These are phyloP conservation scores for Murraya koenigii DNA, from an alignment of 345 rosid genomes.

Conservation along the genomic window DNA sequence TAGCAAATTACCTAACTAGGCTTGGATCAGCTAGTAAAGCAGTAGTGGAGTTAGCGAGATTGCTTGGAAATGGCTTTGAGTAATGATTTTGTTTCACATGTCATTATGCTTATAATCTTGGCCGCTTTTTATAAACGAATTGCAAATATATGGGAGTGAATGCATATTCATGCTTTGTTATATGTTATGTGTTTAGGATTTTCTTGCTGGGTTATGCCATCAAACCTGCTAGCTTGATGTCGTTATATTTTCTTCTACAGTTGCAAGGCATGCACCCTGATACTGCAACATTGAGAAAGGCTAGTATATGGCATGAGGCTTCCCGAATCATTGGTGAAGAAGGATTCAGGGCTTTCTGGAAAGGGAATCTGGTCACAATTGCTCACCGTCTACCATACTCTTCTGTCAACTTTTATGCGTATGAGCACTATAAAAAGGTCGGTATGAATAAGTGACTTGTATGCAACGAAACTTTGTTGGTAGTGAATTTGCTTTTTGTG, in stretches of 20 bases:
- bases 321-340: conserved; percentile 78
- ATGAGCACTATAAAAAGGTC: conserved; percentile 84
- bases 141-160: neutral
- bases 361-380: conserved; percentile 91
- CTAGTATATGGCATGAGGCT: conserved; percentile 83
- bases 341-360: conserved; percentile 94
- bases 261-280: conserved; percentile 95
- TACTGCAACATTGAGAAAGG: conserved; percentile 54
- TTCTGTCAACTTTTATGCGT: conserved; percentile 80
- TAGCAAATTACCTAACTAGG: neutral
- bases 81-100: neutral
- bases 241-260: conserved; percentile 27
- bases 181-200: neutral
- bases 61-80: neutral
- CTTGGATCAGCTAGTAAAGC: neutral
- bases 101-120: neutral
- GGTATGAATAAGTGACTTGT: neutral
- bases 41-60: neutral
- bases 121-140: neutral
- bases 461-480: neutral
- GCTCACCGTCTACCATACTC: conserved; percentile 95
- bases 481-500: neutral
- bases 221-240: conserved; percentile 8
- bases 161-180: neutral
- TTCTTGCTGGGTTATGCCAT: neutral